Evolutionary conservation across 2,329 filamentous ascomycete species (phyloP), one percentile per base, ranked within the genome.

Genomic region (Apiospora hydei): DNA sequence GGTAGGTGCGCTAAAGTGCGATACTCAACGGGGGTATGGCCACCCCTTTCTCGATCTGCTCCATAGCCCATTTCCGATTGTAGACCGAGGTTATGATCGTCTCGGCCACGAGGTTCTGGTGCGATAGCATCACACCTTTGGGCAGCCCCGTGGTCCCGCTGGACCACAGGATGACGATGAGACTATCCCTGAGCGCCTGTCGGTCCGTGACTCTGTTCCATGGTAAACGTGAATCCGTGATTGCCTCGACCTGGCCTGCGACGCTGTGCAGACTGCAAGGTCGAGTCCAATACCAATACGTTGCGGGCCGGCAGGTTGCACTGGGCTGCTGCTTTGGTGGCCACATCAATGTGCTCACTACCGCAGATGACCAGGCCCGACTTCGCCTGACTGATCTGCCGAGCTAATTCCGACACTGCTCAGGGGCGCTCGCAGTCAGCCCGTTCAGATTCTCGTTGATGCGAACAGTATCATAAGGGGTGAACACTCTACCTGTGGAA

Each of bases 1-100:
- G 85, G 85, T 0, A 87, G 78, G 74, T 86, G 85, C 0, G 83
- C 85, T 3, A 87, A 74, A 0, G 85, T 85, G 6, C 80, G 78
- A 73, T 83, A 83, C 71, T 70, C 68, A 14, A 72, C 18, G 6
- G 44, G 44, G 16, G 71, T 1, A 21, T 21, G 11, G n/a, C 57
- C 34, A 38, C n/a, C 44, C n/a, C 64, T 34, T 21, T 67, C 44
- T 24, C 67, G 57, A 21, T 34, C 46, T 70, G 71, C 43, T 69
- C 67, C 68, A 66, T n/a, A 21, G 21, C 68, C 53, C 24, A 70
- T 11, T 66, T 44, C 6, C 71, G 53, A 4, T 30, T 43, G 4
- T 46, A 49, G 1, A 46, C 34, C 10, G 67, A 51, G 1, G 34
- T 34, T 5, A 70, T 72, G 21, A 66, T 41, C 10, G 46, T 66